Base-by-base conservation (phyloP, 2,329 filamentous ascomycete species). In the Fusarium domesticum region DNA sequence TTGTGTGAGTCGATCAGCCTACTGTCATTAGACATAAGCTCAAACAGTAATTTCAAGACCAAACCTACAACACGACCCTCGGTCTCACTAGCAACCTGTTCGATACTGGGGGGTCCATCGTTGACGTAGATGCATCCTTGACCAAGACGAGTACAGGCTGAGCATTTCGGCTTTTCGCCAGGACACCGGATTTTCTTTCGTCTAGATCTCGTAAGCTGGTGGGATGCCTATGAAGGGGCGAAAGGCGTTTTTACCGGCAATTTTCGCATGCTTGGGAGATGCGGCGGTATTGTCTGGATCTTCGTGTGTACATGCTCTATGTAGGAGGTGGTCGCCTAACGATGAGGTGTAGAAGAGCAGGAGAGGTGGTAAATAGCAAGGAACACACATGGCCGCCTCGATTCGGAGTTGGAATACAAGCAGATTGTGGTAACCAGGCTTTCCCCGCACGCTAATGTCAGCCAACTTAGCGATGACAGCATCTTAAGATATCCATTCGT, bases 141-240 rank as follows among this genome's bases (percentile, higher is more conserved):
- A 0, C 20, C 38, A 4, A 54, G 38, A 1, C 51, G 43, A 3
- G 35, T 42, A 15, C 51, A 54, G 12, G 51, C 47, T 6, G 51
- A 54, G 11, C 51, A 54, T 36, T 31, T 32, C 3, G 50, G 51
- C 32, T 35, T 45, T 35, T 54, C 43, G 11, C 51, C 51, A 0
- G 47, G 51, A 2, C 51, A 54, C 2, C 51, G 51, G 15, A 54
- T 45, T 32, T 54, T 54, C 16, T 54, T 54, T 2, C 51, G 50
- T 0, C 51, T 52, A 8, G 7, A 17, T n/a, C 2, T n/a, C n/a
- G n/a, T n/a, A n/a, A n/a, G n/a, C n/a, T n/a, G n/a, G n/a, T n/a
- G n/a, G n/a, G n/a, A n/a, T n/a, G n/a, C n/a, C n/a, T n/a, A n/a
- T n/a, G n/a, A n/a, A n/a, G n/a, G n/a, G n/a, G n/a, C n/a, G n/a